A percentile compares a stretch with the other conserved stretches of the same genome.
Evolutionary conservation across 352 stramenopile species (phyloP).

Genomic region (Pythium insidiosum): DNA sequence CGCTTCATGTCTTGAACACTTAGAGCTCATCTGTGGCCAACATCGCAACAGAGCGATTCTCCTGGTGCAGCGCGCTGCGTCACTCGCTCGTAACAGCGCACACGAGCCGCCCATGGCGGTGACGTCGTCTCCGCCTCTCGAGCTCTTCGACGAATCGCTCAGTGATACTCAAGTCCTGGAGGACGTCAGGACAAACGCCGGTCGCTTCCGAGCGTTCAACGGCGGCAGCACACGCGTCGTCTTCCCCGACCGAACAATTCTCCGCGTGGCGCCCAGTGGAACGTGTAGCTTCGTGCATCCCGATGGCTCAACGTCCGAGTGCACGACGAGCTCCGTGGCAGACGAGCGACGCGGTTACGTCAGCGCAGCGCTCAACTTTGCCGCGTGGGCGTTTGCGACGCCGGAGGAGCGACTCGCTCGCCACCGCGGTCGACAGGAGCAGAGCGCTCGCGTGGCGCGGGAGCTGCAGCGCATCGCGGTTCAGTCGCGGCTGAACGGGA

Average conservation of each 20-base stretch:
- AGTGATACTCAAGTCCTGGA: not conserved
- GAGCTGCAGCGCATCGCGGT: conserved; percentile 17
- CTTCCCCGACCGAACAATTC: conserved; percentile 68
- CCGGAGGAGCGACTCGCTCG: conserved; percentile 39
- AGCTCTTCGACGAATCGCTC: conserved; percentile 3
- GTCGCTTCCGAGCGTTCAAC: conserved; percentile 56
- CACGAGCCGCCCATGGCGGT: no score
- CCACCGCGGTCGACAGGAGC: conserved; percentile 12
- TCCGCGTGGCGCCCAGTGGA: conserved; percentile 29
- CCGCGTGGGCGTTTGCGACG: conserved; percentile 52
- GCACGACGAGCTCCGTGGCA: conserved; percentile 32
- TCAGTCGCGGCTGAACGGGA: conserved; percentile 12
- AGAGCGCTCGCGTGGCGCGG: conserved; percentile 2
- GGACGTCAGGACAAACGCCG: conserved; percentile 30
- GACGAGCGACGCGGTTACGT: conserved; percentile 39
- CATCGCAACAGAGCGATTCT: not conserved
- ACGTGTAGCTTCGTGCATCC: conserved; percentile 44
- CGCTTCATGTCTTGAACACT: no score
- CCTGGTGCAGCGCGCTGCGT: conserved; percentile 2
- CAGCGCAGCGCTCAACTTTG: conserved; percentile 43
- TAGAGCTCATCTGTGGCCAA: no score
- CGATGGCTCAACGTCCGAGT: conserved; percentile 25
- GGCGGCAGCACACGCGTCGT: conserved; percentile 53
- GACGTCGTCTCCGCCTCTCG: no score
- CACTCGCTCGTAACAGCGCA: no score